Evolutionary conservation across 139 green algal genomes (phyloP), one percentile per base, ranked within the genome.

Genomic region (Nannochloris sp.): DNA sequence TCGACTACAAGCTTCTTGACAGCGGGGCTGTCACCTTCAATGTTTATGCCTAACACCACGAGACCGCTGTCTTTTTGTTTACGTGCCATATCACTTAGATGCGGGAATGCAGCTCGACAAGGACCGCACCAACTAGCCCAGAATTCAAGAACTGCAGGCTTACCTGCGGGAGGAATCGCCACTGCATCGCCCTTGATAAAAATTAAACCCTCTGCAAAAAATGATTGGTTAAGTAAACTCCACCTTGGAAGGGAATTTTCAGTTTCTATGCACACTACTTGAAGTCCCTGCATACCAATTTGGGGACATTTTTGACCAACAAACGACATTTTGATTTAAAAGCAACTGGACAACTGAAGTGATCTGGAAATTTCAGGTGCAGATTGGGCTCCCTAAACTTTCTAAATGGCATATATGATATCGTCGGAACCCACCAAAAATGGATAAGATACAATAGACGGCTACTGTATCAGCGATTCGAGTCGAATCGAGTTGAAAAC

Each of bases 101-200:
- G 68, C 4, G 73, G 68, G 39, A 74, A 76, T 8, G 72, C 68
- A 19, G 36, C 36, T 4, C 73, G 46, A 46, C 73, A 81, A 1
- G 73, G 73, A 4, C 68, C 73, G 3, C 35, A 64, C 64, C 64
- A 71, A 2, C 48, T 59, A 19, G 65, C 37, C 65, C 65, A 66
- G 3, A 72, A 60, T 47, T 72, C 65, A 1, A 72, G 14, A 8
- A 72, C 53, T n/a, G 30, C 60, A 1, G 65, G 65, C 19, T 19
- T 19, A 0, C 55, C 65, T 27, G 24, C 51, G n/a, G n/a, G n/a
- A 27, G 65, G 65, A 6, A 72, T 65, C 24, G 15, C 19, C 30
- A 72, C 55, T 23, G 65, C 53, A 8, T 72, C 55, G 15, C 65
- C 65, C 39, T 72, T 72, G 53, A 72, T 46, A 14, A 66, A 66